Conservation (phyloP, 352 stramenopile genomes). For the Phytophthora citricola region DNA sequence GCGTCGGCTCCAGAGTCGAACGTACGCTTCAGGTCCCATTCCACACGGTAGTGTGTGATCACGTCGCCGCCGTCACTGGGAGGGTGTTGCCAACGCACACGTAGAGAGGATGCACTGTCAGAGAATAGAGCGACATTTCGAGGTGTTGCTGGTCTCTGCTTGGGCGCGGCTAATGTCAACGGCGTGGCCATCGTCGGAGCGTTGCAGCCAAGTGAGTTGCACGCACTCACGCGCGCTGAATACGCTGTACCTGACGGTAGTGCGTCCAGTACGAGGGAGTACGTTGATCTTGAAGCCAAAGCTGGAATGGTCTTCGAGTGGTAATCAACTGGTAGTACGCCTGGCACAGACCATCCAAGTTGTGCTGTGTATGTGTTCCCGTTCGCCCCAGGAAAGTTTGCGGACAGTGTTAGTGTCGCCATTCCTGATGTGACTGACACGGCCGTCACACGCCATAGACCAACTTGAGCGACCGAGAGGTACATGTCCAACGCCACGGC, state of each 20-base stretch:
- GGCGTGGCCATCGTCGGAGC: slow-evolving; percentile 77
- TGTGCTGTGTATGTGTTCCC: slow-evolving; percentile 40
- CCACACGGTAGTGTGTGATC: slow-evolving; percentile 94
- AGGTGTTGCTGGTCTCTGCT: slow-evolving; percentile 89
- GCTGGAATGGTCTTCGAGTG: slow-evolving; percentile 46
- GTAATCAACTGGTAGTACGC: slow-evolving; percentile 59
- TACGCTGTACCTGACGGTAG: slow-evolving; percentile 82
- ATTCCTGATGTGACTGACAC: slow-evolving; percentile 35
- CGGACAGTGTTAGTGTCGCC: slow-evolving; percentile 63
- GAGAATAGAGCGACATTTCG: slow-evolving; percentile 79
- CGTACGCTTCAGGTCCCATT: slow-evolving; percentile 92
- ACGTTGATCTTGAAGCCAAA: slow-evolving; percentile 11
- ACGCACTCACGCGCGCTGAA: slow-evolving; percentile 90
- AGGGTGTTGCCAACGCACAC: slow-evolving; percentile 91
- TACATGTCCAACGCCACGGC: slow-evolving; percentile 59
- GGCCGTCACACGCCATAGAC: slow-evolving; percentile 51
- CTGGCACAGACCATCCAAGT: slow-evolving; percentile 74
- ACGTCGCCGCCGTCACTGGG: slow-evolving; percentile 90
- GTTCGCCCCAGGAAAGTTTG: slow-evolving; percentile 45
- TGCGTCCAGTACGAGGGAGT: slow-evolving; percentile 27
- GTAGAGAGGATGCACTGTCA: slow-evolving; percentile 77
- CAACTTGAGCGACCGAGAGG: slow-evolving; percentile 47
- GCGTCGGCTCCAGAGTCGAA: slow-evolving; percentile 77
- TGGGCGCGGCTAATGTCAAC: slow-evolving; percentile 70
- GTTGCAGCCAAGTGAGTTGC: slow-evolving; percentile 92